A percentile compares a stretch with the other conserved stretches of the same genome.
Conservation (phyloP, 2,329 filamentous ascomycete species). For the Dactylellina haptotyla region DNA sequence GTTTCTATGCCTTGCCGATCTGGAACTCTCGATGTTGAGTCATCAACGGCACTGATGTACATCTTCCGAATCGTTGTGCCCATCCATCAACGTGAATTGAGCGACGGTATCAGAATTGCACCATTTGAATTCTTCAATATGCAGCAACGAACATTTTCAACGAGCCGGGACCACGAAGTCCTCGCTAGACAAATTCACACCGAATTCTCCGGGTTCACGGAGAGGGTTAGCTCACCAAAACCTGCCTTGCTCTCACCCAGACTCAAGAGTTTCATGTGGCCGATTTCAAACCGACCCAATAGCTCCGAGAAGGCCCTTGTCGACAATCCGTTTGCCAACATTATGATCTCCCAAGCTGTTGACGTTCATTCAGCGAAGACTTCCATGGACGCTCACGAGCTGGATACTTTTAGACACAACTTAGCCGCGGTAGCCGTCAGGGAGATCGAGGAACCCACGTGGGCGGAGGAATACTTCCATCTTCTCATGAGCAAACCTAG, state of each 20-base stretch:
- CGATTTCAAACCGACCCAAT: conserved; percentile 21
- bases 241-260: conserved; percentile 16
- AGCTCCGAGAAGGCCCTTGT: conserved; percentile 37
- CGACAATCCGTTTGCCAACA: conserved; percentile 49
- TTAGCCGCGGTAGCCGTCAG: conserved; percentile 35
- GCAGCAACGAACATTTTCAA: conserved; percentile 71
- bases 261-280: conserved; percentile 20
- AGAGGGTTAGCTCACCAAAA: conserved; percentile 29
- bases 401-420: conserved; percentile 20
- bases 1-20: conserved; percentile 63
- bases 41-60: conserved; percentile 63
- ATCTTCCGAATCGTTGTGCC: conserved; percentile 72
- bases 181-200: conserved; percentile 72
- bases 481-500: conserved; percentile 46
- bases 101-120: conserved; percentile 66
- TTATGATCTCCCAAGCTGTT: conserved; percentile 51
- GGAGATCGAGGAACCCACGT: conserved; percentile 45
- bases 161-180: conserved; percentile 67
- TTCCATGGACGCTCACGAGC: conserved; percentile 44
- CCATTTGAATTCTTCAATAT: conserved; percentile 74
- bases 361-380: conserved; percentile 51
- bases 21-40: conserved; percentile 55
- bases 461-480: conserved; percentile 49
- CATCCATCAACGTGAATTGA: conserved; percentile 67
- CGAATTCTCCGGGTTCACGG: conserved; percentile 65